Percentiles rank a stretch among this genome's conserved stretches.
Evolutionary conservation across 768 basidiomycete genomes (phyloP).

Genomic region (Favolaschia claudopus): DNA sequence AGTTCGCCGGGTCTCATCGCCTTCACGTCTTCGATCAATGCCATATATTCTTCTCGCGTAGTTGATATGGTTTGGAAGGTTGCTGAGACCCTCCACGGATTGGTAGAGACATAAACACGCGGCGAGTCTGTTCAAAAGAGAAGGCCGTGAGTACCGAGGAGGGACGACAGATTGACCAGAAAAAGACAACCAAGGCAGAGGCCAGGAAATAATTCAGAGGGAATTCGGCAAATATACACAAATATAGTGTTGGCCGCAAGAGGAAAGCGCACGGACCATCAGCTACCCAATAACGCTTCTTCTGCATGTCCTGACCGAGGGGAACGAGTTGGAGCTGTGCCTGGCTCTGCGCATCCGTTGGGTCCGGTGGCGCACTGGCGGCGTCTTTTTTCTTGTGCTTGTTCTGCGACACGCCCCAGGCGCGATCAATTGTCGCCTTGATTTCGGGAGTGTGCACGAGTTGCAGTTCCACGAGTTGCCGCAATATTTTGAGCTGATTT

Average conservation of each 20-base stretch:
- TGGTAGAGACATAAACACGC: constrained; percentile 82
- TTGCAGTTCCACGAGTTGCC: constrained; percentile 87
- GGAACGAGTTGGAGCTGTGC: constrained; percentile 72
- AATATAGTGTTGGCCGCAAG: constrained; percentile 55
- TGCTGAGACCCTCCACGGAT: constrained; percentile 89
- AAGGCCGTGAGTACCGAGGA: constrained; percentile 36
- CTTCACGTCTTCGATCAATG: constrained; percentile 68
- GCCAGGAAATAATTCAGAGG: constrained; percentile 44
- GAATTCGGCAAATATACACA: constrained; percentile 73
- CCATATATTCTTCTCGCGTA: constrained; percentile 77
- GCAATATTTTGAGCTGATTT: constrained; percentile 78
- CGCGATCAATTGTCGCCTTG: constrained; percentile 78
- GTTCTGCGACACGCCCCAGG: constrained; percentile 85
- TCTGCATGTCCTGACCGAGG: constrained; percentile 76
- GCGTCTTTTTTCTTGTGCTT: constrained; percentile 86
- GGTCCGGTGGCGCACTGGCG: constrained; percentile 58
- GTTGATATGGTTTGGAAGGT: constrained; percentile 77
- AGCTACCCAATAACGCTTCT: constrained; percentile 85
- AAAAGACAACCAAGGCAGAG: constrained; percentile 48
- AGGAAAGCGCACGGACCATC: constrained; percentile 81
- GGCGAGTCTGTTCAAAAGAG: constrained; percentile 70
- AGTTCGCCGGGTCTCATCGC: constrained; percentile 51
- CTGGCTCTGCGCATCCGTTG: constrained; percentile 70
- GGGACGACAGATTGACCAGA: constrained; percentile 45
- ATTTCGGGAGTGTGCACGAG: constrained; percentile 73